phyloP scores from a whole-genome alignment of 768 basidiomycete species.

The Pleurotus ostreatus region DNA sequence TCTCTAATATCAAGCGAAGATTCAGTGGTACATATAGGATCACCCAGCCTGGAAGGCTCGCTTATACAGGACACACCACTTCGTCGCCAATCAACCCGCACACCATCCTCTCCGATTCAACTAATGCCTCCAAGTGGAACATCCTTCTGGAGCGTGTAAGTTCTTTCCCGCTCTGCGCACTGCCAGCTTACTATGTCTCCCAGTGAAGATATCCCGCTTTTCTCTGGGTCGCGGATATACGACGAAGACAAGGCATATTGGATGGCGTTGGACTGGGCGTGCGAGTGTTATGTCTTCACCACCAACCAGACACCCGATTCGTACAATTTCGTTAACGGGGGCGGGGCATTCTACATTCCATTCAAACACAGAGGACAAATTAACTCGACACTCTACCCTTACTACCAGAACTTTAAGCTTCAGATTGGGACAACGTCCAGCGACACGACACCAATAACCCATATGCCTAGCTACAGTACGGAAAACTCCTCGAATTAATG shows the following conservation, averaged over 20 bases:
- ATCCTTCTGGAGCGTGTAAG: not conserved
- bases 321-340: not conserved
- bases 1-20: too few relatives aligned
- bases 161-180: not conserved
- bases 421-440: not conserved
- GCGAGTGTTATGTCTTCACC: not conserved
- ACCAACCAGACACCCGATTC: not conserved
- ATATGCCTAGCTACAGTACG: not conserved
- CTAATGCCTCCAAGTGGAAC: not conserved
- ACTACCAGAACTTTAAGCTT: not conserved
- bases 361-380: not conserved
- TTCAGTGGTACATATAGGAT: too few relatives aligned
- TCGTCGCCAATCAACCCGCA: too few relatives aligned
- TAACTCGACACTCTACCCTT: not conserved
- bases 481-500: not conserved
- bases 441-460: not conserved
- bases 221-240: not conserved
- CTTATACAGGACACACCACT: too few relatives aligned
- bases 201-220: not conserved
- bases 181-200: not conserved
- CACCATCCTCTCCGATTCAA: too few relatives aligned
- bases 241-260: not conserved
- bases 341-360: not conserved
- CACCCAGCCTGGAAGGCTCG: too few relatives aligned
- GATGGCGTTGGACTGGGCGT: not conserved